Conservation (phyloP, 1,284 basidiomycete genomes). For the Fomitopsis palustris region DNA sequence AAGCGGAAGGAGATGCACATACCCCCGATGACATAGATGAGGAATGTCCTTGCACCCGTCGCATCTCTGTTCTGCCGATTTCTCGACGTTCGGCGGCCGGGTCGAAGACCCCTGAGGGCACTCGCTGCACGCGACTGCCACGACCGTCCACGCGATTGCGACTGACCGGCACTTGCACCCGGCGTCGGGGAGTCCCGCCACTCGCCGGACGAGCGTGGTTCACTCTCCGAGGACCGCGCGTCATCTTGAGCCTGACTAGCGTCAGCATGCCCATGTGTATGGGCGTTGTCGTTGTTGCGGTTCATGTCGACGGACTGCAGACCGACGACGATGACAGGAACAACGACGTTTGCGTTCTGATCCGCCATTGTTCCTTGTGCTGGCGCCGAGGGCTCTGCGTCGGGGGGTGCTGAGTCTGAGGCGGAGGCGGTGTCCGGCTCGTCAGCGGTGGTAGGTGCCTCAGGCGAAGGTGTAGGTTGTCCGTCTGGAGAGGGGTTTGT, state of each 20-base stretch:
- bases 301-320: conserved; percentile 65
- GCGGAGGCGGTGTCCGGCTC: conserved; percentile 5
- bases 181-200: conserved; percentile 7
- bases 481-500: conserved; percentile 3
- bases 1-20: conserved; percentile 15
- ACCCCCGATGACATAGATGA: conserved; percentile 82
- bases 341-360: conserved; percentile 43
- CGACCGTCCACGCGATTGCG: conserved; percentile 22
- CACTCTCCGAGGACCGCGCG: not conserved
- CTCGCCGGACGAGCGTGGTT: not conserved
- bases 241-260: conserved; percentile 9
- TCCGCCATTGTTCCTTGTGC: conserved; percentile 5
- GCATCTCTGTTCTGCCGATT: conserved; percentile 27
- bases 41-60: conserved; percentile 64
- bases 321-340: conserved; percentile 79
- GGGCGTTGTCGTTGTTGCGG: conserved; percentile 24
- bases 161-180: conserved; percentile 4
- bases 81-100: conserved; percentile 34
- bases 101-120: conserved; percentile 52
- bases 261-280: conserved; percentile 8
- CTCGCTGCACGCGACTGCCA: conserved; percentile 42
- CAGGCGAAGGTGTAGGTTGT: conserved; percentile 7
- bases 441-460: conserved; percentile 7
- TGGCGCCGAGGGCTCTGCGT: not conserved
- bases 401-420: conserved; percentile 4